These are phyloP conservation scores for Pseudonitzschia pungens DNA, from an alignment of 108 stramenopile species.

Conservation along the genomic window DNA sequence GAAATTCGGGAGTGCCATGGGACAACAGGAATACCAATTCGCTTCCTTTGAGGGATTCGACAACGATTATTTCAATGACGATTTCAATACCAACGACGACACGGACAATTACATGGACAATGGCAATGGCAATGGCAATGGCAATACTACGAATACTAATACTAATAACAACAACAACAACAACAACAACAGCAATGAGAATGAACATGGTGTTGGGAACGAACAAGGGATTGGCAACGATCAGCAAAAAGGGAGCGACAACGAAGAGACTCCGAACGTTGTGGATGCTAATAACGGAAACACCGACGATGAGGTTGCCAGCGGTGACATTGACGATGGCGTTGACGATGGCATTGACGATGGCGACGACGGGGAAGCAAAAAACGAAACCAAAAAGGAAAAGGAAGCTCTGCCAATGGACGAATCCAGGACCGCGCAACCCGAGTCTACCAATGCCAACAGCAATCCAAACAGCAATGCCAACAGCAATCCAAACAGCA, in stretches of 20 bases:
- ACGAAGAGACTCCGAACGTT: not conserved
- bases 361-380: too few species aligned
- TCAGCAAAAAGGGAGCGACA: not conserved
- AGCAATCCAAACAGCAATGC: too few species aligned
- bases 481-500: too few species aligned
- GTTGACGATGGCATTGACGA: not conserved
- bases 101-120: not conserved
- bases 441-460: not conserved
- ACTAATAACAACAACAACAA: not conserved
- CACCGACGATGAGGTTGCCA: too few species aligned
- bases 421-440: not conserved
- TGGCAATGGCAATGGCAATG: too few species aligned
- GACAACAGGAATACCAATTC: slow-evolving; percentile 42
- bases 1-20: slow-evolving; percentile 8
- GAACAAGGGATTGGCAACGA: too few species aligned
- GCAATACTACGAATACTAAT: too few species aligned
- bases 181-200: not conserved
- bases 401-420: not conserved
- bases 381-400: too few species aligned
- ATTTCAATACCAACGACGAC: not conserved
- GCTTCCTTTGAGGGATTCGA: slow-evolving; percentile 16
- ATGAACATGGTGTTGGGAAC: too few species aligned
- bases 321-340: not conserved
- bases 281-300: not conserved
- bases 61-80: not conserved